phyloP scores from a whole-genome alignment of 2,329 filamentous ascomycete genomes.

The Alternaria longipes region DNA sequence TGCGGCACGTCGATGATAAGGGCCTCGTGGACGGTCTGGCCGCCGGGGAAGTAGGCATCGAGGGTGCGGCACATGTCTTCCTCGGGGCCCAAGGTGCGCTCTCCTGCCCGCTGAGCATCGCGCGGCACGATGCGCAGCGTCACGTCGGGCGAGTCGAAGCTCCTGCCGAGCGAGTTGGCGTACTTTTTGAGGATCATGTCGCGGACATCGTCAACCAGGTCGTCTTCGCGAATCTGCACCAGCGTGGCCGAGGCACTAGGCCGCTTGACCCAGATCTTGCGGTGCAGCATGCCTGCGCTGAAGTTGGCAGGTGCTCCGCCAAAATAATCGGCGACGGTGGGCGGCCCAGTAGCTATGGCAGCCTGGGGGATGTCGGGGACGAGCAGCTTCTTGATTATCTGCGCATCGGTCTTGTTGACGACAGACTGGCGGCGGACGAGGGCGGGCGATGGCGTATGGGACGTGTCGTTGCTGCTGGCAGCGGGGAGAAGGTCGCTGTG shows the following conservation, averaged over 20 bases:
- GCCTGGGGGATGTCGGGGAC: conserved; percentile 50
- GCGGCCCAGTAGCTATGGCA: conserved; percentile 34
- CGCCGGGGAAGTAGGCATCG: conserved; percentile 84
- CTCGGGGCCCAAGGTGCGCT: conserved; percentile 82
- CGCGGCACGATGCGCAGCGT: conserved; percentile 79
- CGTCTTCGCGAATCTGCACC: conserved; percentile 84
- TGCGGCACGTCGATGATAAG: conserved; percentile 87
- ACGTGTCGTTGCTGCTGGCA: conserved; percentile 13
- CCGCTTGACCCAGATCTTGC: conserved; percentile 96
- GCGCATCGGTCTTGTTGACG: conserved; percentile 52
- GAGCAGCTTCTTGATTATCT: conserved; percentile 63
- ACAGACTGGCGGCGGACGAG: conserved; percentile 53
- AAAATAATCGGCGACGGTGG: conserved; percentile 53
- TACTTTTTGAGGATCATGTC: conserved; percentile 95
- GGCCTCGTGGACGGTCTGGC: conserved; percentile 88
- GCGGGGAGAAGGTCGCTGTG: conserved; percentile 17
- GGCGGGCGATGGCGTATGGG: conserved; percentile 54
- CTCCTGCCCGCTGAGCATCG: conserved; percentile 62
- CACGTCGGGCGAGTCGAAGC: conserved; percentile 91
- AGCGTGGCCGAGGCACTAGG: conserved; percentile 85
- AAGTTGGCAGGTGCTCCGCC: conserved; percentile 41
- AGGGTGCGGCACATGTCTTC: conserved; percentile 81
- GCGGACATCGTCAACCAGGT: conserved; percentile 92
- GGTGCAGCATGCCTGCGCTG: conserved; percentile 57
- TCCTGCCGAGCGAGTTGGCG: conserved; percentile 86